Evolutionary conservation across 2,329 filamentous ascomycete species (phyloP), one percentile per base, ranked within the genome.

Genomic region (Elsinoe arachidis): DNA sequence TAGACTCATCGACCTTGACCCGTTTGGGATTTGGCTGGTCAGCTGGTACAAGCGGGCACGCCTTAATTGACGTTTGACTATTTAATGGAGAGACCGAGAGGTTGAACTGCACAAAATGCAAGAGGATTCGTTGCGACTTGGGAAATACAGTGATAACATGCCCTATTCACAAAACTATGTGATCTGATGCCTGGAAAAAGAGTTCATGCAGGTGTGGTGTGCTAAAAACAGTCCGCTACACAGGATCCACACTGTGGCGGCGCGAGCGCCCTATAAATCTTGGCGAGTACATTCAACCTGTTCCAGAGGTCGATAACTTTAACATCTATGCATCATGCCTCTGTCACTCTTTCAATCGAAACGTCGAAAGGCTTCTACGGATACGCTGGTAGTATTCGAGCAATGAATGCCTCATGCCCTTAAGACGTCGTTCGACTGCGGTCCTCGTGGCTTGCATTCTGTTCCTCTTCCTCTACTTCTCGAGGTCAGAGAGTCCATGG

Each of bases 1-100:
- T 23, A 49, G 30, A 49, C 23, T 49, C 23, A n/a, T 34, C 46
- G 30, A 35, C 46, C 49, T 26, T 38, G 49, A 39, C 33, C 17
- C 21, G 4, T 38, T 38, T 19, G 26, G 34, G 35, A 34, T 39
- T 39, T 21, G 4, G 19, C 17, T 26, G 49, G 49, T 53, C 49
- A 53, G 49, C 15, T 53, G 49, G 49, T 53, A 51, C 46, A 51
- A 51, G 14, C 26, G 26, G 49, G 49, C 33, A 53, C 34, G 49
- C 34, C 49, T 53, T 21, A 34, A 15, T 51, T 30, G 26, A 34
- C 17, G 46, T 14, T 34, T 34, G 23, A 34, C n/a, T 12, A 11
- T 46, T 5, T 14, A 14, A 15, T 46, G 41, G 3, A n/a, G 5
- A 39, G 37, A 39, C 7, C 26, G 23, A 3, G 26, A 30, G 7